Percentiles rank a stretch among this genome's conserved stretches.
These are phyloP conservation scores for Hypoxylon lenormandii DNA, from an alignment of 495 filamentous ascomycete species.

Conservation along the genomic window DNA sequence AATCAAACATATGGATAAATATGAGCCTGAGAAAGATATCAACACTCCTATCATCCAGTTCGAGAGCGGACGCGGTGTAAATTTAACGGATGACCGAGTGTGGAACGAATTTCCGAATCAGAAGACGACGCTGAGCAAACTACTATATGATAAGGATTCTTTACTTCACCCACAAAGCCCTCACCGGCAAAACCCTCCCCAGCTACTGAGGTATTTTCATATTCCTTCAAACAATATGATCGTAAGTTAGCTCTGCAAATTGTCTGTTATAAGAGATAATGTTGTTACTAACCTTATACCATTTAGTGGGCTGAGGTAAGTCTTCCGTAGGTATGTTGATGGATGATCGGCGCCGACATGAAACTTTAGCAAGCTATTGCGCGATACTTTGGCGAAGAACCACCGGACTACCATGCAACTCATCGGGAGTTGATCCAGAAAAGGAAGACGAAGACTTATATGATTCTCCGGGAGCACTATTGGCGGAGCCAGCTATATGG, in stretches of 20 bases:
- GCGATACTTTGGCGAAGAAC: constrained; percentile 32
- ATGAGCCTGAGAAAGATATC: constrained; percentile 33
- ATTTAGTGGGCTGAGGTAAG: constrained; percentile 45
- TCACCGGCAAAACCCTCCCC: no score
- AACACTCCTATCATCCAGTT: constrained; percentile 38
- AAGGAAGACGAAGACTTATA: constrained; percentile 24
- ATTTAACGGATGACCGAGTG: neutral
- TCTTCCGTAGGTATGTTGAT: neutral
- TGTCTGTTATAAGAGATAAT: neutral
- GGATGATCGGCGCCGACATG: neutral
- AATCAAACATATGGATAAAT: neutral
- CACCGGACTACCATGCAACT: constrained; percentile 14
- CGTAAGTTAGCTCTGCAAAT: constrained; percentile 24
- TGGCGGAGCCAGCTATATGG: constrained; percentile 46
- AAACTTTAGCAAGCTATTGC: constrained; percentile 35
- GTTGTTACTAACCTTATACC: neutral
- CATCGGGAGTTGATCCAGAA: constrained; percentile 10
- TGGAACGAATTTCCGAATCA: constrained; percentile 42
- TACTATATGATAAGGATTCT: constrained; percentile 2
- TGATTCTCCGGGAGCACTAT: constrained; percentile 40
- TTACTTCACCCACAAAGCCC: neutral
- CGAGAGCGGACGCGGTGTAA: neutral
- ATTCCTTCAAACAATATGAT: constrained; percentile 48
- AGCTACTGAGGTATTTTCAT: constrained; percentile 32
- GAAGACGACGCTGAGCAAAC: constrained; percentile 19